phyloP scores from a whole-genome alignment of 345 rosid species.

The Populus davidiana region DNA sequence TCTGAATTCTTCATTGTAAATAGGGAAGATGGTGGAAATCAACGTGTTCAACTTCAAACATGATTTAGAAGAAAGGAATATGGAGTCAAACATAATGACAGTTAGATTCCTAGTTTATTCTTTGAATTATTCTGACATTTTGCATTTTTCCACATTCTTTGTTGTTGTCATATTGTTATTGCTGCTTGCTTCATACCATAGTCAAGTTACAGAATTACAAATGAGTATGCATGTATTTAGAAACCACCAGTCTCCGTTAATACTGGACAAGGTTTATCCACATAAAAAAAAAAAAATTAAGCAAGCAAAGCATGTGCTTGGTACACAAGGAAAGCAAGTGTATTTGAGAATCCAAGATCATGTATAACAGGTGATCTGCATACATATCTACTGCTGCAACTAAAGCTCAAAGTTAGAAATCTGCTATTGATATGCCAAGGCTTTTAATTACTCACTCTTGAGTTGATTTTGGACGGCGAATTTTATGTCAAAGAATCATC shows the following conservation, averaged over 20 bases:
- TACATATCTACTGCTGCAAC: conserved; percentile 3
- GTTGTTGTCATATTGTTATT: too few relatives aligned
- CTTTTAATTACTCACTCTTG: not conserved
- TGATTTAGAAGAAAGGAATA: not conserved
- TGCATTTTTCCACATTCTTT: not conserved
- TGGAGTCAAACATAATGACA: not conserved
- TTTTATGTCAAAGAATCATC: too few relatives aligned
- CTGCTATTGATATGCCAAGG: not conserved
- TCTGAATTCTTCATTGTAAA: not conserved
- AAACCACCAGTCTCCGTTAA: not conserved
- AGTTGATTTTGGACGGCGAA: not conserved
- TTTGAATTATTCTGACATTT: not conserved
- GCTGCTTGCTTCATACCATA: not conserved
- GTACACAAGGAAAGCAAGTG: too few relatives aligned
- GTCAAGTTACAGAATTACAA: not conserved
- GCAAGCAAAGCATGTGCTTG: not conserved
- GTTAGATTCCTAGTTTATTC: not conserved
- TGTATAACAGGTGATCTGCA: not conserved
- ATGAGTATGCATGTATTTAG: not conserved
- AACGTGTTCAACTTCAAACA: not conserved
- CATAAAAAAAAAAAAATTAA: too few relatives aligned
- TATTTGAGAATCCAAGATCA: not conserved
- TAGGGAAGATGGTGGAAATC: not conserved
- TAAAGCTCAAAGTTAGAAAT: not conserved
- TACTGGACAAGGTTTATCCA: not conserved